Percentiles rank a stretch among this genome's conserved stretches.
phyloP scores from a whole-genome alignment of 305 asterid species.

The Andrographis paniculata region DNA sequence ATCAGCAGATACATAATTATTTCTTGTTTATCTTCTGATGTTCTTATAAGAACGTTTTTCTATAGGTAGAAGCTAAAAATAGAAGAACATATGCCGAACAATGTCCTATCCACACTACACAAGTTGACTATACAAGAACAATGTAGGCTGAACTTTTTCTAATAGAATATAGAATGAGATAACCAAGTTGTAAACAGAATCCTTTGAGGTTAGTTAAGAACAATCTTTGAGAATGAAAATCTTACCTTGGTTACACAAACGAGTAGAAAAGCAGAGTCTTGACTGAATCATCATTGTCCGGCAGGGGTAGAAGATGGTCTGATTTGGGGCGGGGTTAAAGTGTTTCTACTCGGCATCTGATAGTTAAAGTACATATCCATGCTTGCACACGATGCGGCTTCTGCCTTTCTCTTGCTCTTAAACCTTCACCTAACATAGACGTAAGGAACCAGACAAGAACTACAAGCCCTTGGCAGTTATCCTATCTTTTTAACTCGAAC shows the following conservation, averaged over 20 bases:
- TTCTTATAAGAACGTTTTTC: neutral
- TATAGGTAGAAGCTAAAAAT: neutral
- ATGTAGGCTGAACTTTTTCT: neutral
- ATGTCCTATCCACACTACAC: neutral
- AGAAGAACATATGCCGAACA: neutral
- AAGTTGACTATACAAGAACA: neutral
- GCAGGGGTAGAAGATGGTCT: constrained; percentile 45
- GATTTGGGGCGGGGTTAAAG: constrained; percentile 28
- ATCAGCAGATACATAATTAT: neutral
- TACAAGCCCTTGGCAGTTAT: constrained; percentile 24
- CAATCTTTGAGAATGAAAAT: constrained; percentile 1
- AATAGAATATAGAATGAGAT: neutral
- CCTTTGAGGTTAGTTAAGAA: neutral
- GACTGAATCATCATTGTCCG: constrained; percentile 40
- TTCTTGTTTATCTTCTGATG: neutral
- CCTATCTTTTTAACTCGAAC: constrained; percentile 14
- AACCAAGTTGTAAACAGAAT: neutral
- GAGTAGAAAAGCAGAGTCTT: constrained; percentile 35
- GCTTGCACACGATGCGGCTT: constrained; percentile 42
- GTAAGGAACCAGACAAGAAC: constrained; percentile 43
- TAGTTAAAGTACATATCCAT: constrained; percentile 45
- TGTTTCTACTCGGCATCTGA: constrained; percentile 35
- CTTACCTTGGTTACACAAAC: constrained; percentile 44
- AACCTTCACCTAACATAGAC: constrained; percentile 93
- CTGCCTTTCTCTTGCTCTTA: constrained; percentile 85